Percentiles rank a stretch among this genome's conserved stretches.
Conservation (phyloP, 495 filamentous ascomycete genomes). For the Podospora pseudopauciseta region DNA sequence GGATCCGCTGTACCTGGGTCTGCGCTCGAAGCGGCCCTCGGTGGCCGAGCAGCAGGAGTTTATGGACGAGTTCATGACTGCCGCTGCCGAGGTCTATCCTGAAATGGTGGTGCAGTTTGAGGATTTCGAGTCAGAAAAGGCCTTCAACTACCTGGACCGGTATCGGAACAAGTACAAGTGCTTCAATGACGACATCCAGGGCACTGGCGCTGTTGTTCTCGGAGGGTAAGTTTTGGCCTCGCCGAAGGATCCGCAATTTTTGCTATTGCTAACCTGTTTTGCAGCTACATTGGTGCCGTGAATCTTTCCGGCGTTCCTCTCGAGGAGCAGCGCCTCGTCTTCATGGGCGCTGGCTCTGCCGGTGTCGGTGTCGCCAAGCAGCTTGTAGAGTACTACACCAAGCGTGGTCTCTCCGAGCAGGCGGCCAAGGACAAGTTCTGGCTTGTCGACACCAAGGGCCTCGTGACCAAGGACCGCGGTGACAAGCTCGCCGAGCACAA, state of each 20-base stretch:
- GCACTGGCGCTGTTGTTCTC: constrained; percentile 92
- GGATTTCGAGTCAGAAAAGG: constrained; percentile 90
- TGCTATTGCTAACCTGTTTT: neutral
- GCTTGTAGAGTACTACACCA: constrained; percentile 91
- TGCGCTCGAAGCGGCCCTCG: constrained; percentile 74
- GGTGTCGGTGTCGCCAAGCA: constrained; percentile 97
- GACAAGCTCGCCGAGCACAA: constrained; percentile 96
- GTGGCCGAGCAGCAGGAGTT: constrained; percentile 85
- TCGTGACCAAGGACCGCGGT: constrained; percentile 89
- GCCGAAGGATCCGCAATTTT: neutral
- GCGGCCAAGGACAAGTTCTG: constrained; percentile 89
- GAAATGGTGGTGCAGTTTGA: constrained; percentile 97
- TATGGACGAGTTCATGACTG: constrained; percentile 95
- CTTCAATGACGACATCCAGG: constrained; percentile 99
- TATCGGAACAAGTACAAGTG: constrained; percentile 85
- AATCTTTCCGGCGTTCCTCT: constrained; percentile 81
- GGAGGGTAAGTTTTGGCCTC: constrained; percentile 56
- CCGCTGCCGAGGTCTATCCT: constrained; percentile 81
- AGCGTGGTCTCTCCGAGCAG: constrained; percentile 87
- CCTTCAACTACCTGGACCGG: constrained; percentile 87
- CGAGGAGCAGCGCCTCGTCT: constrained; percentile 89
- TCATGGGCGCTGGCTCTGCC: constrained; percentile 92
- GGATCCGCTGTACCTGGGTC: constrained; percentile 93
- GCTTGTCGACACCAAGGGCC: constrained; percentile 94
- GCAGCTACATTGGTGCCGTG: constrained; percentile 83